phyloP scores from a whole-genome alignment of 1,139 yeast genomes.

The Debaryomyces subglobosus region DNA sequence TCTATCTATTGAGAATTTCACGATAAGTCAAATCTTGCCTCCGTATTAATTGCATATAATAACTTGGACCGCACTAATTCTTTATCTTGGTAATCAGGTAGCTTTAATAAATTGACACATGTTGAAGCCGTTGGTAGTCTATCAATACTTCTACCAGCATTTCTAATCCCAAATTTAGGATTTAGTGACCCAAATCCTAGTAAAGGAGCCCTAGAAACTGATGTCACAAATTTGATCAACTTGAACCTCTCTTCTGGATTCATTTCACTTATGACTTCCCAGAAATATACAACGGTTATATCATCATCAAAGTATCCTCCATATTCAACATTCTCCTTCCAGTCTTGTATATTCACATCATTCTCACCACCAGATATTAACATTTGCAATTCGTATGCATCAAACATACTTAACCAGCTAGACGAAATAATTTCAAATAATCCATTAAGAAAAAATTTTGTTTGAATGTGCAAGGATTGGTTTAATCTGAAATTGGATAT shows the following conservation, averaged over 20 bases:
- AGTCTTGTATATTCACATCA: conserved; percentile 71
- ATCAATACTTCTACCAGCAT: conserved; percentile 56
- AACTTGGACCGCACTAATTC: conserved; percentile 60
- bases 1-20: conserved; percentile 19
- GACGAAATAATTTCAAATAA: conserved; percentile 67
- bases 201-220: conserved; percentile 89
- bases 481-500: conserved; percentile 81
- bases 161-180: conserved; percentile 82
- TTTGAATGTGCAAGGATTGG: conserved; percentile 58
- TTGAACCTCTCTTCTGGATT: conserved; percentile 58
- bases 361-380: conserved; percentile 79
- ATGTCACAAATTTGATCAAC: conserved; percentile 83
- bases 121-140: conserved; percentile 92
- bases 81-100: conserved; percentile 80
- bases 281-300: conserved; percentile 60
- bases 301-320: conserved; percentile 69
- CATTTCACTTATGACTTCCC: conserved; percentile 79
- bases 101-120: conserved; percentile 81
- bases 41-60: conserved; percentile 74
- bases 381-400: conserved; percentile 79
- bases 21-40: conserved; percentile 85
- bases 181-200: conserved; percentile 75
- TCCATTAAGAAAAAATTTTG: conserved; percentile 71
- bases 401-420: conserved; percentile 83
- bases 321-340: conserved; percentile 62